Evolutionary conservation across 2,329 filamentous ascomycete genomes (phyloP).

Genomic region (Fusarium humuli): DNA sequence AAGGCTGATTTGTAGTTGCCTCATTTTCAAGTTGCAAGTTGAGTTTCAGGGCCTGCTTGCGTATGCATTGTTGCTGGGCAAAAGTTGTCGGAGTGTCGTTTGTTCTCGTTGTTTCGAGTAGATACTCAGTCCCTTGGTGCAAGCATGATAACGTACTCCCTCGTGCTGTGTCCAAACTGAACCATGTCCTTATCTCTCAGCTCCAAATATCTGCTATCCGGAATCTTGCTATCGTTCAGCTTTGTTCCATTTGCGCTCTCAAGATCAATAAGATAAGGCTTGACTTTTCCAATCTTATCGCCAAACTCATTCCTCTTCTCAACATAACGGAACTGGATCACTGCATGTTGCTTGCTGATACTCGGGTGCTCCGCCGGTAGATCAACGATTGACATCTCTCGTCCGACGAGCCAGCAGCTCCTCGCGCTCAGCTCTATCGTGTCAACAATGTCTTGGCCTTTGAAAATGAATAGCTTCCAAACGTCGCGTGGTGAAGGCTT

Average conservation of each 20-base stretch:
- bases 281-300: constrained; percentile 81
- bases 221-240: constrained; percentile 80
- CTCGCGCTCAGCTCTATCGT: constrained; percentile 80
- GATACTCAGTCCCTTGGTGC: constrained; percentile 58
- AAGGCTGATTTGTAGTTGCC: neutral
- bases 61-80: neutral
- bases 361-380: constrained; percentile 89
- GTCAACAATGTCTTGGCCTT: constrained; percentile 81
- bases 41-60: neutral
- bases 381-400: constrained; percentile 84
- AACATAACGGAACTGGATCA: constrained; percentile 89
- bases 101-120: neutral
- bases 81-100: neutral
- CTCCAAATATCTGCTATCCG: constrained; percentile 84
- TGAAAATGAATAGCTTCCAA: constrained; percentile 96
- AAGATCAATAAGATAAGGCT: constrained; percentile 91
- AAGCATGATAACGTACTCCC: constrained; percentile 97
- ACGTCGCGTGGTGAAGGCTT: constrained; percentile 82
- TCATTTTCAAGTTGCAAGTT: neutral
- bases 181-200: constrained; percentile 89
- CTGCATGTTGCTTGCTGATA: constrained; percentile 94
- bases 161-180: constrained; percentile 85
- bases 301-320: constrained; percentile 88
- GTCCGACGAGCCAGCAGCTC: constrained; percentile 91
- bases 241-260: constrained; percentile 92